Conservation (phyloP, 2,329 filamentous ascomycete genomes). For the Penicillium brevicompactum region DNA sequence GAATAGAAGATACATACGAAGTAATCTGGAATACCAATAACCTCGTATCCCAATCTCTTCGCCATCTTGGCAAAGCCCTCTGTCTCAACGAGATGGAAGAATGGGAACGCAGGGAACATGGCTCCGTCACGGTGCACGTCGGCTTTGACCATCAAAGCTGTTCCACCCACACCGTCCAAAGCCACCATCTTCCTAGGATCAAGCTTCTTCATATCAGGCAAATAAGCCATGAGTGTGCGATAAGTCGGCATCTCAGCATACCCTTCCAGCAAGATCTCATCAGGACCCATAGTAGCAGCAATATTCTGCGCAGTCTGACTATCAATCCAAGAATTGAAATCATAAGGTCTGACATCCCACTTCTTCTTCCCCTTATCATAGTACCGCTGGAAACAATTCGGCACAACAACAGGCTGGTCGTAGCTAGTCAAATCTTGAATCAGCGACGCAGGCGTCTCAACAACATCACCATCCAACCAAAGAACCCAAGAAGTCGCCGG, state of each 20-base stretch:
- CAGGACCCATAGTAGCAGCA: conserved; percentile 77
- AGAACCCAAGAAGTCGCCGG: conserved; percentile 93
- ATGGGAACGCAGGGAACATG: conserved; percentile 96
- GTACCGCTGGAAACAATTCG: conserved; percentile 93
- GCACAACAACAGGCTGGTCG: conserved; percentile 87
- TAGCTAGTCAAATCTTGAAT: conserved; percentile 90
- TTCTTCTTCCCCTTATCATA: conserved; percentile 71
- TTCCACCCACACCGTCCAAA: conserved; percentile 92
- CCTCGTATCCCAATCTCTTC: conserved; percentile 78
- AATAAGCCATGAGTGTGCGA: conserved; percentile 84
- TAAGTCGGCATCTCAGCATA: conserved; percentile 94
- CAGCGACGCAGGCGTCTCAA: conserved; percentile 80
- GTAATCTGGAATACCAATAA: conserved; percentile 92
- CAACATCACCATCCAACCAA: conserved; percentile 90
- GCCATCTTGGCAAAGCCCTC: conserved; percentile 99
- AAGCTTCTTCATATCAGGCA: conserved; percentile 59
- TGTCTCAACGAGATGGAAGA: conserved; percentile 96
- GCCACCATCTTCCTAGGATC: conserved; percentile 67
- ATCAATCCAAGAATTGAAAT: conserved; percentile 98
- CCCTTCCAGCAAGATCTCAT: conserved; percentile 91
- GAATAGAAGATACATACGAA: conserved; percentile 60
- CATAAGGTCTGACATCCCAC: conserved; percentile 80
- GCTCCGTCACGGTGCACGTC: conserved; percentile 96
- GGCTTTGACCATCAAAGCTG: conserved; percentile 88
- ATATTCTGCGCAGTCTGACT: conserved; percentile 76